Evolutionary conservation across 345 rosid genomes (phyloP).

Genomic region (Euphorbia peplus): DNA sequence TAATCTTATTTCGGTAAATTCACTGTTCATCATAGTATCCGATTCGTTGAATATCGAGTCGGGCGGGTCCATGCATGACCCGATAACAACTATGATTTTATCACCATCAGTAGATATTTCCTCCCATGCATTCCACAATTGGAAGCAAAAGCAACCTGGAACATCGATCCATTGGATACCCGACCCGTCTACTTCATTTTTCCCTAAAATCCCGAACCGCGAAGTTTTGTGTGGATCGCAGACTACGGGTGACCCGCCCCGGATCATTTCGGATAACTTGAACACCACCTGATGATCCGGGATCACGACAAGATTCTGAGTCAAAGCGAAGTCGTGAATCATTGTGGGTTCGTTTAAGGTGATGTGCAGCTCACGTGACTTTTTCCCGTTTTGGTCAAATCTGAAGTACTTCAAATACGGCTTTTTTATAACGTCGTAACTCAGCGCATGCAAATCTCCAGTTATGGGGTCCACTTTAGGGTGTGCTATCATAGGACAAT

Average conservation of each 20-base stretch:
- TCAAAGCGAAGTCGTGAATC: conserved; percentile 73
- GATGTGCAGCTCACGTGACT: conserved; percentile 48
- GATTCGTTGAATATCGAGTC: conserved; percentile 59
- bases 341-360: conserved; percentile 49
- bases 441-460: conserved; percentile 56
- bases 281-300: conserved; percentile 82
- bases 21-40: conserved; percentile 26
- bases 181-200: conserved; percentile 38
- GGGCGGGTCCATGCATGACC: conserved; percentile 78
- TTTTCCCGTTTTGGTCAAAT: conserved; percentile 44
- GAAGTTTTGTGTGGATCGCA: conserved; percentile 46
- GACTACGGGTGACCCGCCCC: conserved; percentile 73
- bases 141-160: conserved; percentile 63
- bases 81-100: conserved; percentile 41
- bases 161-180: conserved; percentile 52
- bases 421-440: conserved; percentile 50
- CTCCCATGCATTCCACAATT: conserved; percentile 83
- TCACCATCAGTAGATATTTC: conserved; percentile 38
- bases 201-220: conserved; percentile 50
- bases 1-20: conserved; percentile 51
- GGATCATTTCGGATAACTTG: conserved; percentile 58
- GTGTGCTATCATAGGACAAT: conserved; percentile 64
- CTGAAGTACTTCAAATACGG: conserved; percentile 60
- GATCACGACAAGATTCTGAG: conserved; percentile 47
- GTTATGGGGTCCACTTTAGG: conserved; percentile 68